A percentile compares a stretch with the other conserved stretches of the same genome.
These are phyloP conservation scores for Pseudopyrenochaeta lycopersici DNA, from an alignment of 2,329 filamentous ascomycete genomes.

Conservation along the genomic window DNA sequence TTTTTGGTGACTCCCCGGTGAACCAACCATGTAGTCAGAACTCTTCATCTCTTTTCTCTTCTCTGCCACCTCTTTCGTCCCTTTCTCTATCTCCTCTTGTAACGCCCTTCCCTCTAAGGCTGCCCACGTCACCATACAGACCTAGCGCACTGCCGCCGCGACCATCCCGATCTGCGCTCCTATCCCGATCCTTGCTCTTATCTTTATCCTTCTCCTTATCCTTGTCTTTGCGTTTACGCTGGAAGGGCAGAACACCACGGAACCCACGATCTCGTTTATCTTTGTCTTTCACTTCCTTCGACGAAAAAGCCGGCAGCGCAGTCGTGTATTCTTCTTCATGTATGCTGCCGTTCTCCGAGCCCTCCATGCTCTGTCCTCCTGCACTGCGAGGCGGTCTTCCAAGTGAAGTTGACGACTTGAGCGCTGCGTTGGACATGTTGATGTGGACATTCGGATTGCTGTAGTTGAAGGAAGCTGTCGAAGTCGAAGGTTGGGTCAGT, in stretches of 20 bases:
- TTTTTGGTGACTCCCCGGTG: constrained; percentile 28
- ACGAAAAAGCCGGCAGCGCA: constrained; percentile 46
- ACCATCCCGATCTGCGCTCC: constrained; percentile 24
- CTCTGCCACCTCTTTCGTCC: constrained; percentile 1
- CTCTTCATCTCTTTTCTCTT: constrained; percentile 30
- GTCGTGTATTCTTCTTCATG: constrained; percentile 50
- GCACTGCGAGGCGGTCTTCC: constrained; percentile 36
- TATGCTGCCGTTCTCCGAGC: constrained; percentile 46
- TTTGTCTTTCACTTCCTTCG: constrained; percentile 44
- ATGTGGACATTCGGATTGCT: constrained; percentile 15
- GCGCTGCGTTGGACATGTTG: constrained; percentile 29
- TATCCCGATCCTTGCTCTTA: constrained; percentile 26
- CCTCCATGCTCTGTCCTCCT: constrained; percentile 38
- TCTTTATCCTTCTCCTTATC: constrained; percentile 22
- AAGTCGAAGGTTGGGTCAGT: constrained; percentile 32
- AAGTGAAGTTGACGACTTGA: constrained; percentile 30
- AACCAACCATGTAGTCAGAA: constrained; percentile 51
- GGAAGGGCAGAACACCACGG: constrained; percentile 48
- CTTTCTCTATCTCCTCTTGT: constrained; percentile 2
- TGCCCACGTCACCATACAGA: constrained; percentile 14
- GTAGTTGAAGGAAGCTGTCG: constrained; percentile 26
- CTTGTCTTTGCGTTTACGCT: constrained; percentile 44
- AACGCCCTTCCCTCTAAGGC: constrained; percentile 13
- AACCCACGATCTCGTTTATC: constrained; percentile 52
- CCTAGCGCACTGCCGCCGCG: constrained; percentile 30